Conservation (phyloP, 129 eudicot species). For the Helianthus tuberosus region DNA sequence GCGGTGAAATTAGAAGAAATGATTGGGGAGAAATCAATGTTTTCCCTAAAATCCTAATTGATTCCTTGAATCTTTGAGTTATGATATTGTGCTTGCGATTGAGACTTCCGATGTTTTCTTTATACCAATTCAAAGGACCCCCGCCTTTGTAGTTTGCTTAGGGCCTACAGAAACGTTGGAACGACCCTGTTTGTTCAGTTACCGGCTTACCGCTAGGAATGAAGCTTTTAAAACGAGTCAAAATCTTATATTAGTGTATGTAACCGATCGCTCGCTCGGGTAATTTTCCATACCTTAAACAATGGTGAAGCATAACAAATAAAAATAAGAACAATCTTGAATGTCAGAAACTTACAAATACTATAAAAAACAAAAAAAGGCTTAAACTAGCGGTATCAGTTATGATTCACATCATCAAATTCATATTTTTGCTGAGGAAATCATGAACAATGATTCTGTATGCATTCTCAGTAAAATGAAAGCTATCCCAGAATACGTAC, state of each 20-base stretch:
- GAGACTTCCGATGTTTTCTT: too few relatives aligned
- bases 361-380: background rate
- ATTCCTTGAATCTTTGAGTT: too few relatives aligned
- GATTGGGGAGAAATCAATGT: too few relatives aligned
- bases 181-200: too few relatives aligned
- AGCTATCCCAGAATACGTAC: constrained; percentile 80
- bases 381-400: too few relatives aligned
- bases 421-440: constrained; percentile 36
- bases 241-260: background rate
- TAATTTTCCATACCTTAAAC: background rate
- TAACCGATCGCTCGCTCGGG: background rate
- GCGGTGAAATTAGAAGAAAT: too few relatives aligned
- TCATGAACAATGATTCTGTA: constrained; percentile 49
- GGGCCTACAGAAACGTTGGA: too few relatives aligned
- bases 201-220: too few relatives aligned
- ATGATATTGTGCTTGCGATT: too few relatives aligned
- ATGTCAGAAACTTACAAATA: background rate
- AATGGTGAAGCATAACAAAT: background rate
- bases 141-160: too few relatives aligned
- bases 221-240: background rate
- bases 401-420: constrained; percentile 17
- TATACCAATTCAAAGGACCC: too few relatives aligned
- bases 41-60: too few relatives aligned
- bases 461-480: constrained; percentile 66
- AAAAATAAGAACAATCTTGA: background rate